Evolutionary conservation across 2,329 filamentous ascomycete genomes (phyloP), one percentile per base, ranked within the genome.

Genomic region (Colletotrichum magnum): DNA sequence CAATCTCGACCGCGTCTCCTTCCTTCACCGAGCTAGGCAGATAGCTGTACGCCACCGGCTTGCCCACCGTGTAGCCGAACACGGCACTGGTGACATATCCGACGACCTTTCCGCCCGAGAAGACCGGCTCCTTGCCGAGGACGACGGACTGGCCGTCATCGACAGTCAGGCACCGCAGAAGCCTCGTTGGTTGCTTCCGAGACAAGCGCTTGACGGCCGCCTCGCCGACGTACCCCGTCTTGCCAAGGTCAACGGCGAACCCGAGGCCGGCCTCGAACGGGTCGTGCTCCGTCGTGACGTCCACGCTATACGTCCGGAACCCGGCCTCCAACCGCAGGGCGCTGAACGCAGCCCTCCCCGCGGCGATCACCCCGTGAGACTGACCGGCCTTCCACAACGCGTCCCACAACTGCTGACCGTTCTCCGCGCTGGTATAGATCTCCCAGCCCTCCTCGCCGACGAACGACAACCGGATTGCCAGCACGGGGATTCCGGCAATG

Each of bases 401-500:
- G 70, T 91, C 88, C 89, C 89, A n/a, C n/a, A n/a, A n/a, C n/a
- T n/a, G 79, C 13, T 83, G 83, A 0, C 89, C 89, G 48, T 87
- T 84, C 28, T 91, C 89, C 0, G 89, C 86, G 41, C 82, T 89
- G 1, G 88, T 83, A 68, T 89, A 87, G 21, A 91, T 83, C 74
- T 91, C 89, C 88, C 88, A 91, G 1, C 89, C 89, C 0, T 82
- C 78, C 72, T 91, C 89, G 6, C 89, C 89, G 4, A 91, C 86
- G 58, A 87, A 89, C 0, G 89, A 91, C 45, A 89, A 81, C 3
- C 87, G 82, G 73, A 89, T 83, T 0, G 82, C 83, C 0, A 81
- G 86, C 3, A 89, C 87, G 0, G 89, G 89, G 15, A 91, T 83
- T 0, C 88, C 87, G 7, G 79, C 81, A 57, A 91, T 82, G 64